Percentiles rank a stretch among this genome's conserved stretches.
These are phyloP conservation scores for Hyphodiscus sp. DNA, from an alignment of 2,329 filamentous ascomycete species.

Conservation along the genomic window DNA sequence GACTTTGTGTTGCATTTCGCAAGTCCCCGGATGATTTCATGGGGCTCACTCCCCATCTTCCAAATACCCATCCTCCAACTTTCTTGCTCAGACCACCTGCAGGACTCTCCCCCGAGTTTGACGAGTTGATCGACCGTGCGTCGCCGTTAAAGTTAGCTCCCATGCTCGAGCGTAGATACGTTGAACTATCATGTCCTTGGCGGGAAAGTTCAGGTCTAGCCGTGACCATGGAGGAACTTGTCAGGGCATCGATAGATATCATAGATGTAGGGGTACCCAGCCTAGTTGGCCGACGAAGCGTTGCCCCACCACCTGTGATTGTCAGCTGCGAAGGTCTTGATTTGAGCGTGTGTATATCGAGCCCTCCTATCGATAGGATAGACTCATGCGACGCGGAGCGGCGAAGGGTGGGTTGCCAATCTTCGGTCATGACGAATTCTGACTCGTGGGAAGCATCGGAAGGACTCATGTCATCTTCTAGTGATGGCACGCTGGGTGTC, in stretches of 20 bases:
- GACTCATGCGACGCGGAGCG: conserved; percentile 78
- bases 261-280: conserved; percentile 37
- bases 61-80: conserved; percentile 59
- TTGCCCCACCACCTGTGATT: conserved; percentile 40
- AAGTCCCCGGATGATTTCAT: conserved; percentile 28
- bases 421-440: conserved; percentile 10
- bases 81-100: conserved; percentile 39
- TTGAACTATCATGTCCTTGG: conserved; percentile 42
- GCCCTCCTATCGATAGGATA: conserved; percentile 76
- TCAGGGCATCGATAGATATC: conserved; percentile 45
- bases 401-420: conserved; percentile 43
- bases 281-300: conserved; percentile 39
- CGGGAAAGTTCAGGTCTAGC: conserved; percentile 50
- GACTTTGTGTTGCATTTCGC: conserved; percentile 3
- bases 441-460: conserved; percentile 19
- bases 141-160: conserved; percentile 29
- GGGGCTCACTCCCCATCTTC: conserved; percentile 54
- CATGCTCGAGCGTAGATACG: conserved; percentile 51
- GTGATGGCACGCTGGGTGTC: conserved; percentile 13
- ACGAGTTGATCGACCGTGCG: conserved; percentile 28
- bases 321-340: conserved; percentile 70
- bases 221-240: conserved; percentile 46
- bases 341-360: conserved; percentile 83
- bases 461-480: conserved; percentile 19
- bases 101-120: conserved; percentile 18